phyloP scores from a whole-genome alignment of 2,329 filamentous ascomycete species.

The Nectriaceae sp. region DNA sequence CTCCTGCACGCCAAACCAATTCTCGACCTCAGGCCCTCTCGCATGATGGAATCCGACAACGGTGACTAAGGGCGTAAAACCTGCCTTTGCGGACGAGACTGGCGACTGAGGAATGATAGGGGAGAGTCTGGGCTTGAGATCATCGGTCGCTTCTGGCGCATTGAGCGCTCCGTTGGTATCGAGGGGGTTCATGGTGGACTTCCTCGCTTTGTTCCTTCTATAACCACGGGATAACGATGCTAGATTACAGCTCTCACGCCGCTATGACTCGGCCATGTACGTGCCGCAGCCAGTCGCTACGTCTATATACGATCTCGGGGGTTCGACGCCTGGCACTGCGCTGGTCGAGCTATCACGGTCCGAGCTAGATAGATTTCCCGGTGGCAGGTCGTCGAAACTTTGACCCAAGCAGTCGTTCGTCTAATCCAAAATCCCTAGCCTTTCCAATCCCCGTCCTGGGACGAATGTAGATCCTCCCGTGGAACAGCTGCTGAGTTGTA shows the following conservation, averaged over 20 bases:
- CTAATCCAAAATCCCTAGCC: background rate
- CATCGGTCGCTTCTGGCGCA: constrained; percentile 23
- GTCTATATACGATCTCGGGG: background rate
- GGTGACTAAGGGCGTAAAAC: constrained; percentile 70
- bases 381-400: too few species aligned
- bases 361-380: too few species aligned
- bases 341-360: too few species aligned
- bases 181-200: constrained; percentile 31
- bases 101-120: constrained; percentile 34
- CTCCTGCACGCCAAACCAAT: constrained; percentile 79
- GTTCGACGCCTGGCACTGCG: too few species aligned
- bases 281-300: constrained; percentile 7
- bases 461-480: background rate
- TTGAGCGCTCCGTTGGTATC: constrained; percentile 25
- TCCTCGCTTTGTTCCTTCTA: background rate
- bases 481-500: background rate
- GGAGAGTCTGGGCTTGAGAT: constrained; percentile 33
- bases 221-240: constrained; percentile 5
- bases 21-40: constrained; percentile 87
- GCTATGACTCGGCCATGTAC: constrained; percentile 26
- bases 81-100: constrained; percentile 32
- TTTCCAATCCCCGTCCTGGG: background rate
- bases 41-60: constrained; percentile 87
- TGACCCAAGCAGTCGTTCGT: too few species aligned
- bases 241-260: constrained; percentile 13